A percentile compares a stretch with the other conserved stretches of the same genome.
phyloP scores from a whole-genome alignment of 2,329 filamentous ascomycete species.

The Lachnellula occidentalis region DNA sequence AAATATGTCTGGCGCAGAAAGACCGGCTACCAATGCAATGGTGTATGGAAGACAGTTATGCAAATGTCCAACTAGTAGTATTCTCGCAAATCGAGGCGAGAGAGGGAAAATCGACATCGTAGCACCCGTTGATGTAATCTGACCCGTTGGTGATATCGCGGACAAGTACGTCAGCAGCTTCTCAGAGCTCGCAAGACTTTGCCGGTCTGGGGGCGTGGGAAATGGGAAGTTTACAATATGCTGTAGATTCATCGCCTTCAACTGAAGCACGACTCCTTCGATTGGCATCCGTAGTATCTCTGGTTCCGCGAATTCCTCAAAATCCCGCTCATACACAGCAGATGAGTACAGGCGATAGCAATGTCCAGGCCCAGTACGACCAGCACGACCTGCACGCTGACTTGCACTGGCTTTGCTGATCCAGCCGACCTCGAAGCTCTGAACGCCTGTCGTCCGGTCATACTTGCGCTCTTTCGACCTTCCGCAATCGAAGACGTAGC shows the following conservation, averaged over 20 bases:
- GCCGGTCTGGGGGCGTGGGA: slow-evolving; percentile 77
- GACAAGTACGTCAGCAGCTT: slow-evolving; percentile 80
- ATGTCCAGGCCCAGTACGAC: slow-evolving; percentile 90
- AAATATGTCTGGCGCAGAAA: slow-evolving; percentile 86
- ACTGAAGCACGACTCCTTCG: slow-evolving; percentile 84
- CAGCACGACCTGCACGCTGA: slow-evolving; percentile 88
- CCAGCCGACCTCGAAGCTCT: slow-evolving; percentile 93
- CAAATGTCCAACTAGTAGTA: slow-evolving; percentile 80
- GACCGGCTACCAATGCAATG: slow-evolving; percentile 78
- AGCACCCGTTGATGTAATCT: slow-evolving; percentile 74
- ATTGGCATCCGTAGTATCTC: slow-evolving; percentile 89
- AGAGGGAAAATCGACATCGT: slow-evolving; percentile 87
- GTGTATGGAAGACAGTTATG: slow-evolving; percentile 80
- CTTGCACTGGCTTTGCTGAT: slow-evolving; percentile 95
- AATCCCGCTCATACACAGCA: slow-evolving; percentile 86
- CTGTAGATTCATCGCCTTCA: slow-evolving; percentile 91
- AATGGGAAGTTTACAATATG: slow-evolving; percentile 94
- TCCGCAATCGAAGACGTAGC: slow-evolving; percentile 94
- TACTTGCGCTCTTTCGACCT: slow-evolving; percentile 89
- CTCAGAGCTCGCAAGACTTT: slow-evolving; percentile 76
- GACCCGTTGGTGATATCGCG: slow-evolving; percentile 65
- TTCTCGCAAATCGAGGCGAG: slow-evolving; percentile 84
- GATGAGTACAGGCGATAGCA: slow-evolving; percentile 94
- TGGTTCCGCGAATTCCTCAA: slow-evolving; percentile 77
- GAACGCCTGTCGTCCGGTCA: slow-evolving; percentile 81